Evolutionary conservation across 768 basidiomycete species (phyloP).

Genomic region (Glaciozyma martinii): DNA sequence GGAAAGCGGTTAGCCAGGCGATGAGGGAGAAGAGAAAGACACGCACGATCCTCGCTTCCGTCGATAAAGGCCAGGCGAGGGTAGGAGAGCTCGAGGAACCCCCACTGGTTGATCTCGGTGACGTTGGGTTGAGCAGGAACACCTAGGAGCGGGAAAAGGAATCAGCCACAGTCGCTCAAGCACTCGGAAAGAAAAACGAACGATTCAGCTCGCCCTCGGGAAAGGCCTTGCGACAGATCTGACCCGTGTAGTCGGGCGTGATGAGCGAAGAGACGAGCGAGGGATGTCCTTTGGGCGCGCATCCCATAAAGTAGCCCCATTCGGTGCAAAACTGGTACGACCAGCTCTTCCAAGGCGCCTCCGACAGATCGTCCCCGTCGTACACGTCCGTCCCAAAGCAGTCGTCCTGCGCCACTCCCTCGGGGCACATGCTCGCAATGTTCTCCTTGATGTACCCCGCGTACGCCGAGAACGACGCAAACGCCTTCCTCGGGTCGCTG

Average conservation of each 20-base stretch:
- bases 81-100: conserved; percentile 10
- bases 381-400: conserved; percentile 77
- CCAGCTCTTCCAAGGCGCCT: conserved; percentile 74
- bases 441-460: conserved; percentile 59
- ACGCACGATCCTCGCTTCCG: conserved; percentile 30
- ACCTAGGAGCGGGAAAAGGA: conserved; percentile 12
- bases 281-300: conserved; percentile 52
- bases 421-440: conserved; percentile 53
- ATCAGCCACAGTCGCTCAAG: conserved; percentile 35
- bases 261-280: conserved; percentile 71
- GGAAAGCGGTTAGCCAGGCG: not conserved
- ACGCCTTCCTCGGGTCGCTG: conserved; percentile 6
- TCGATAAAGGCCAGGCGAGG: conserved; percentile 31
- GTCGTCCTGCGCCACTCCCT: conserved; percentile 49
- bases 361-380: conserved; percentile 52
- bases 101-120: conserved; percentile 29
- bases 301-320: conserved; percentile 82
- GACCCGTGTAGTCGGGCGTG: conserved; percentile 60
- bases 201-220: conserved; percentile 29
- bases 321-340: conserved; percentile 56
- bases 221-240: conserved; percentile 56
- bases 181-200: not conserved
- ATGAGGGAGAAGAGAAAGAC: not conserved
- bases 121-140: conserved; percentile 20
- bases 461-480: conserved; percentile 47